These are phyloP conservation scores for Terana coerulea DNA, from an alignment of 768 basidiomycete species.

Conservation along the genomic window DNA sequence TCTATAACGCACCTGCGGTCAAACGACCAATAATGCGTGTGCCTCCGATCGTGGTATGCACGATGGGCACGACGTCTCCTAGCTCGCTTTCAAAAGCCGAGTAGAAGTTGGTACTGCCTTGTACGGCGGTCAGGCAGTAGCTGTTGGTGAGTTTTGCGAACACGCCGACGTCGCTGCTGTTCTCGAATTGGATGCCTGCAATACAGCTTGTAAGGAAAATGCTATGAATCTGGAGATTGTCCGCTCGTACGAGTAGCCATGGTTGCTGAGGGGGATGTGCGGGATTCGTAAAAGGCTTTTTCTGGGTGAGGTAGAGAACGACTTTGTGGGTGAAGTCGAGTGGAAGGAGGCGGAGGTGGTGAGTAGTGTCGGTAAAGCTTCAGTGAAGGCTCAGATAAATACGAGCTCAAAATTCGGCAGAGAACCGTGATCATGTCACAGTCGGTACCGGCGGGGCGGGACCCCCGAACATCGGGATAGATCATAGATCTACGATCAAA, in stretches of 20 bases:
- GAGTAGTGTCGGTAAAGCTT: background rate
- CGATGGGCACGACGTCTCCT: constrained; percentile 89
- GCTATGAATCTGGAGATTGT: background rate
- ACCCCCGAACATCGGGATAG: no score
- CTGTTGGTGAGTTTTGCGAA: constrained; percentile 98
- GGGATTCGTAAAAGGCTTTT: background rate
- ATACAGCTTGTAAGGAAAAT: background rate
- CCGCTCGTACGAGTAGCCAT: constrained; percentile 67
- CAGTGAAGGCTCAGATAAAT: constrained; percentile 1
- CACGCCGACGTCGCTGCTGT: constrained; percentile 93
- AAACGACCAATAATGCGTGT: constrained; percentile 92
- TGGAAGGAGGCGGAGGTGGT: background rate
- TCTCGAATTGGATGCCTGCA: constrained; percentile 90
- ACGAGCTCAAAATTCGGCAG: background rate
- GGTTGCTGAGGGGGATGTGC: constrained; percentile 17
- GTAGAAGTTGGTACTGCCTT: constrained; percentile 97
- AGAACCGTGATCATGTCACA: constrained; percentile 1
- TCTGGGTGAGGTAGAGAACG: background rate
- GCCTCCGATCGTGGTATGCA: constrained; percentile 93
- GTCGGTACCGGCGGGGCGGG: constrained; percentile 3
- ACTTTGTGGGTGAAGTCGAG: background rate
- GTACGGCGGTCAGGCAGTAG: constrained; percentile 92
- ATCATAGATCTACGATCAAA: no score
- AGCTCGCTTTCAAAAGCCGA: constrained; percentile 96
- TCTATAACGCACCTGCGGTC: constrained; percentile 65